Evolutionary conservation across 116 monocot species (phyloP).

Genomic region (Iris pallida): DNA sequence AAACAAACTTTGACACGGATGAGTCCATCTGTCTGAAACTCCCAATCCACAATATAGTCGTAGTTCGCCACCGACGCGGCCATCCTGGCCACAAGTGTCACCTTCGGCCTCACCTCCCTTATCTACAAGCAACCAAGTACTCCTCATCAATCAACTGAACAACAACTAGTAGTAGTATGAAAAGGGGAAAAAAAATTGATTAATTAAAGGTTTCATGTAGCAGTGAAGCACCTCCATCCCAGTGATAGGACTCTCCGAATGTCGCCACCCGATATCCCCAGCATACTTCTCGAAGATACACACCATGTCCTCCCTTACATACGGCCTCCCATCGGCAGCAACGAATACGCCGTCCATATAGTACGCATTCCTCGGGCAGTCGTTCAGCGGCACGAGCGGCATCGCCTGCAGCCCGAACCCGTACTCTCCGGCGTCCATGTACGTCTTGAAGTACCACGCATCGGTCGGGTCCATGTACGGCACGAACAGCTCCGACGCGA

Average conservation of each 20-base stretch:
- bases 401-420: constrained; percentile 79
- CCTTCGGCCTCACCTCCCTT: constrained; percentile 67
- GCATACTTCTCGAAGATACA: constrained; percentile 77
- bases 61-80: constrained; percentile 88
- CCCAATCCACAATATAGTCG: constrained; percentile 94
- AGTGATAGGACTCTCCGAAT: constrained; percentile 63
- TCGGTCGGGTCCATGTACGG: constrained; percentile 94
- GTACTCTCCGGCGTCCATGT: constrained; percentile 92
- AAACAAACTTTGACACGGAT: constrained; percentile 83
- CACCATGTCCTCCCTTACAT: constrained; percentile 57
- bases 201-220: too few species aligned
- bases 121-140: constrained; percentile 3
- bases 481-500: constrained; percentile 78
- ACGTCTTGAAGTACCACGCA: constrained; percentile 92
- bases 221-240: too few species aligned
- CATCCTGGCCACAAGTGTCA: constrained; percentile 91
- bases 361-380: constrained; percentile 72
- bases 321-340: constrained; percentile 62
- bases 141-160: too few species aligned
- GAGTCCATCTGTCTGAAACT: constrained; percentile 90
- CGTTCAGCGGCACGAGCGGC: constrained; percentile 79
- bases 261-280: constrained; percentile 83
- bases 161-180: too few species aligned
- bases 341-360: constrained; percentile 74
- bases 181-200: too few species aligned